phyloP scores from a whole-genome alignment of 2,329 filamentous ascomycete genomes.

The Elsinoe necatrix region DNA sequence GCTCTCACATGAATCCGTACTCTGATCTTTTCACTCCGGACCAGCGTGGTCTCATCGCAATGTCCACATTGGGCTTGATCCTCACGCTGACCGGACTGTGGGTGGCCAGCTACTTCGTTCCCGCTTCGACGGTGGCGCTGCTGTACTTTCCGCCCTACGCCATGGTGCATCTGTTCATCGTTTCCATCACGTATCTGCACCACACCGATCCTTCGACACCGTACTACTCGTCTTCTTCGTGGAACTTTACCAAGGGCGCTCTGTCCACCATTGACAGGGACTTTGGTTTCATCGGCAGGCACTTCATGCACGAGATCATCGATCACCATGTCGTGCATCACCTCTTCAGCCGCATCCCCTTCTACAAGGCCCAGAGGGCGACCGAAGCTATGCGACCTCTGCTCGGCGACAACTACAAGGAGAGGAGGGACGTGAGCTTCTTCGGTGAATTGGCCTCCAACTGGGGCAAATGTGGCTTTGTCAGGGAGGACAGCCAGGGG shows the following conservation, averaged over 20 bases:
- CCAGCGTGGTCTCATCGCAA: conserved; percentile 48
- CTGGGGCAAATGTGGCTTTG: conserved; percentile 82
- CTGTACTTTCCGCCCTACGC: conserved; percentile 58
- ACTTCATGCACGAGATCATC: conserved; percentile 59
- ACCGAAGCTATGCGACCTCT: conserved; percentile 49
- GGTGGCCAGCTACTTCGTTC: conserved; percentile 45
- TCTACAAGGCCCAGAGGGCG: conserved; percentile 54
- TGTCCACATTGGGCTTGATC: conserved; percentile 53
- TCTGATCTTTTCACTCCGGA: conserved; percentile 52
- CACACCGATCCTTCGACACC: conserved; percentile 54
- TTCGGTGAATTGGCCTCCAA: conserved; percentile 69
- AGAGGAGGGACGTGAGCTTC: conserved; percentile 43
- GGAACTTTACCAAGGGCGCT: conserved; percentile 56
- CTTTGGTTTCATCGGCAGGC: conserved; percentile 55
- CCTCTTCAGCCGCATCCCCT: conserved; percentile 47
- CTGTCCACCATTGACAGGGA: conserved; percentile 56
- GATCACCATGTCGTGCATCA: conserved; percentile 58
- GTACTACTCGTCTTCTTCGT: conserved; percentile 51
- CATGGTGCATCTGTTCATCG: conserved; percentile 65
- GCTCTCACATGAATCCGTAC: conserved; percentile 52
- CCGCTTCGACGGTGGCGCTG: conserved; percentile 48
- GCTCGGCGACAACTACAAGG: conserved; percentile 46
- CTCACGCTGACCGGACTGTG: conserved; percentile 46
- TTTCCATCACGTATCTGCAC: conserved; percentile 68
- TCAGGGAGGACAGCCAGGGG: conserved; percentile 31